Base-by-base conservation (phyloP, 768 basidiomycete species). In the Tricholoma matsutake region DNA sequence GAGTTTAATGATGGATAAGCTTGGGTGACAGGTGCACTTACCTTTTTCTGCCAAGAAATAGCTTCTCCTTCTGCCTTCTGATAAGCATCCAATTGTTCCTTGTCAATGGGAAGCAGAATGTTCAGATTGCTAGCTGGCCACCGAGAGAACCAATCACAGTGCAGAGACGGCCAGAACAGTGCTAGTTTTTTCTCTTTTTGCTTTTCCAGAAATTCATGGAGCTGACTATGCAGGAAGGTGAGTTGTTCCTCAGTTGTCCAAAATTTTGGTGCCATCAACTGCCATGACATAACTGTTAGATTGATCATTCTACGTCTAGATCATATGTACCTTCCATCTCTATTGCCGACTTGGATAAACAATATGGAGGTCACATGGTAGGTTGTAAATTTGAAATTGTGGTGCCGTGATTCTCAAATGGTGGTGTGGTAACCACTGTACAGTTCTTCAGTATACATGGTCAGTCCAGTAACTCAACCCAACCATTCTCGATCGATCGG, bases 201-300 rank as follows among this genome's bases (percentile, higher is more conserved):
- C 28, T 41, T 29, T 45, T 56, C 55, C 35, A 39, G 22, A 39
- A 56, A 56, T 29, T 56, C 35, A 18, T 39, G 5, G 0, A 37
- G 34, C 3, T 39, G 37, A 4, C 35, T 18, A 10, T 3, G 25
- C 25, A 56, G 35, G 10, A 16, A 56, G 5, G 22, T 45, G 0
- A 41, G 22, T 39, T 56, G 55, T 56, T 56, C 55, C 35, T 37
- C 35, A 1, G 18, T 56, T 41, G 37, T 39, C 55, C 55, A 56
- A 20, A 41, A 29, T n/a, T 10, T 13, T 1, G 39, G 55, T n/a
- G 55, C 55, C 55, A 56, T 56, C 28, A n/a, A 28, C 43, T 20
- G 14, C 54, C 39, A 3, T 37, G 22, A 22, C n/a, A 25, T 7
- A 29, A 29, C 20, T 22, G 32, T 35, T n/a, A n/a, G n/a, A n/a